Evolutionary conservation across 306 rosid species (phyloP).

Genomic region (Medicago lupulina): DNA sequence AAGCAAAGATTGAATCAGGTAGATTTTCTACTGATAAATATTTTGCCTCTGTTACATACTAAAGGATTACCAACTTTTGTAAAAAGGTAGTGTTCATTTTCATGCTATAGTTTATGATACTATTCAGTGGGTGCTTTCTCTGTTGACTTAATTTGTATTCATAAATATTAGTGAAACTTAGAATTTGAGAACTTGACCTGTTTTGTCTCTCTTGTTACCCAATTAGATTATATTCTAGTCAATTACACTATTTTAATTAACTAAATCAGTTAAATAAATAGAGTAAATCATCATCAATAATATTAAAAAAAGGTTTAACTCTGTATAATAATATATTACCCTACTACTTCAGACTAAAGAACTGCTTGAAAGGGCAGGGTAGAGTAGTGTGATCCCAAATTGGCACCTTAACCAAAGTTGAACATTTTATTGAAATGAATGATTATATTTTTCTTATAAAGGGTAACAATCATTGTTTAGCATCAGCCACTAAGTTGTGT

Average conservation of each 20-base stretch:
- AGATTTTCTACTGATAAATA: conserved; percentile 37
- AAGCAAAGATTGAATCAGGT: conserved; percentile 48
- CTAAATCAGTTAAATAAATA: not conserved
- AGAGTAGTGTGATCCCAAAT: not conserved
- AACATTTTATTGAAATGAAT: not conserved
- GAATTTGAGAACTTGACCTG: not conserved
- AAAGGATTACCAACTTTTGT: conserved; percentile 50
- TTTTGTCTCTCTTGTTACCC: not conserved
- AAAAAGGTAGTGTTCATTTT: conserved; percentile 40
- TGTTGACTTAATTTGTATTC: conserved; percentile 12
- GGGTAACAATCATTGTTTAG: conserved; percentile 43
- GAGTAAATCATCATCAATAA: not conserved
- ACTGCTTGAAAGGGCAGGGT: not conserved
- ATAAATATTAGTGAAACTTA: not conserved
- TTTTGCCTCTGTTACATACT: conserved; percentile 45
- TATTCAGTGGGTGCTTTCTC: conserved; percentile 18
- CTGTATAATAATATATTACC: not conserved
- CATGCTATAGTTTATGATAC: not conserved
- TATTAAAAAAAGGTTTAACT: not conserved
- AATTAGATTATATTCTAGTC: not conserved
- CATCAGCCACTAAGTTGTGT: conserved; percentile 54
- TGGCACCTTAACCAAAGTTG: conserved; percentile 11
- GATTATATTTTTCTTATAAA: not conserved
- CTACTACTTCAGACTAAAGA: not conserved
- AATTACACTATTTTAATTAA: not conserved